Evolutionary conservation across 495 filamentous ascomycete genomes (phyloP), one percentile per base, ranked within the genome.

Genomic region (Xylaria scruposa): DNA sequence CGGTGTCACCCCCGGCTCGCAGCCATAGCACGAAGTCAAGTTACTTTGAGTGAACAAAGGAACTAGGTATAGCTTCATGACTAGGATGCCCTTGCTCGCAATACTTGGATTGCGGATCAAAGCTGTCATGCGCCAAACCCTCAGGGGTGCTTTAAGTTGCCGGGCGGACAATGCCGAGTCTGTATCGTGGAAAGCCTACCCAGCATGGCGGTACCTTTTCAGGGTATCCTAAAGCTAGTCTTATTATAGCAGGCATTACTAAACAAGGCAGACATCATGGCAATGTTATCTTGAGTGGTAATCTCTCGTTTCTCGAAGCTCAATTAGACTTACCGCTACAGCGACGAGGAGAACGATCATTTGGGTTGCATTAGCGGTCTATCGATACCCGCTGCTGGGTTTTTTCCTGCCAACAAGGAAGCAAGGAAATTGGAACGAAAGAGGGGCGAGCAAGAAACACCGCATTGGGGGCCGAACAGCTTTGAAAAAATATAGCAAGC

Each of bases 401-500:
- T 36, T 38, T 38, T 38, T 8, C 36, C n/a, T n/a, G 4, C 7
- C 17, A 59, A 31, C 29, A 59, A n/a, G 26, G 1, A 9, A 9
- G 15, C 29, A 36, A 17, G 31, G 56, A 36, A 19, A 59, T 33
- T 36, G 6, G 10, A 31, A 19, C 38, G 40, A 24, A 31, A 24
- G 36, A 19, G 12, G 38, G 8, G 62, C 9, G 24, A 24, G 61
- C 13, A 26, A 46, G 62, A 31, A 42, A 44, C 42, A 26, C 47
- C 26, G 62, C 42, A n/a, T 65, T 64, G 62, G 62, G 62, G 42
- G 62, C 42, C 42, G 9, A 64, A 31, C 29, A 46, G 12, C 17
- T 3, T 1, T 38, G 29, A 38, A 42, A 61, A 42, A n/a, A 24
- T 36, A 13, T n/a, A 12, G 3, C 31, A 13, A 19, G 36, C 59